phyloP scores from a whole-genome alignment of 805 yeast genomes.

The Sugiyamaella boreocaroliniensis region DNA sequence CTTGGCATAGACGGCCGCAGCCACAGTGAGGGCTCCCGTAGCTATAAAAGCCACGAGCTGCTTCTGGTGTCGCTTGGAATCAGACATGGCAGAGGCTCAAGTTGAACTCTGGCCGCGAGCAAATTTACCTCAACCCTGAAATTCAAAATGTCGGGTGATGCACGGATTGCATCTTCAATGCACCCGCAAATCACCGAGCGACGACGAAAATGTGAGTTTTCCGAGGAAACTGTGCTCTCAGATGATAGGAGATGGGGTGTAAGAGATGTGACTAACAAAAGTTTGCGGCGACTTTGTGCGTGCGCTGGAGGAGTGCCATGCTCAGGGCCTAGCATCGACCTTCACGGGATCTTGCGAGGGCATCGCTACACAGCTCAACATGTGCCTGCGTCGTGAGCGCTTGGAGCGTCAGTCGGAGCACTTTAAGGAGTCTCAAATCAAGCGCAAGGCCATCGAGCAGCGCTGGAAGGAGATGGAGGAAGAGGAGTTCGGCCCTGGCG shows the following conservation, averaged over 20 bases:
- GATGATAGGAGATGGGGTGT: too few species aligned
- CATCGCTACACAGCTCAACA: slow-evolving; percentile 68
- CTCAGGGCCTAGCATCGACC: slow-evolving; percentile 52
- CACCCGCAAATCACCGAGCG: slow-evolving; percentile 50
- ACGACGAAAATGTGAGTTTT: slow-evolving; percentile 37
- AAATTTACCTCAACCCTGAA: background rate
- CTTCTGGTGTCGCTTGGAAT: slow-evolving; percentile 45
- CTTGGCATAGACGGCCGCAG: slow-evolving; percentile 67
- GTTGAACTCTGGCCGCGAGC: background rate
- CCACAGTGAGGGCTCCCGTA: slow-evolving; percentile 63
- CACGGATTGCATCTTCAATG: slow-evolving; percentile 29
- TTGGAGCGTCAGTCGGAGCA: slow-evolving; percentile 49
- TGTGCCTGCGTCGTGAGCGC: slow-evolving; percentile 77
- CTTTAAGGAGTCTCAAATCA: slow-evolving; percentile 46
- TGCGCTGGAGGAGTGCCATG: slow-evolving; percentile 86
- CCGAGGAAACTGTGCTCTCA: too few species aligned
- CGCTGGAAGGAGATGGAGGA: slow-evolving; percentile 61
- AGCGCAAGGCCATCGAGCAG: slow-evolving; percentile 47
- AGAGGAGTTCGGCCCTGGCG: slow-evolving; percentile 73
- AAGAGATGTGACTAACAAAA: too few species aligned
- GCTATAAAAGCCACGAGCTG: slow-evolving; percentile 50
- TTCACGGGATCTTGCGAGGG: slow-evolving; percentile 80
- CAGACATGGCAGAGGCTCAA: slow-evolving; percentile 21
- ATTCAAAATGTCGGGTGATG: background rate
- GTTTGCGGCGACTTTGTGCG: slow-evolving; percentile 77